Evolutionary conservation across 495 filamentous ascomycete species (phyloP).

Genomic region (Endocarpon pusillum): DNA sequence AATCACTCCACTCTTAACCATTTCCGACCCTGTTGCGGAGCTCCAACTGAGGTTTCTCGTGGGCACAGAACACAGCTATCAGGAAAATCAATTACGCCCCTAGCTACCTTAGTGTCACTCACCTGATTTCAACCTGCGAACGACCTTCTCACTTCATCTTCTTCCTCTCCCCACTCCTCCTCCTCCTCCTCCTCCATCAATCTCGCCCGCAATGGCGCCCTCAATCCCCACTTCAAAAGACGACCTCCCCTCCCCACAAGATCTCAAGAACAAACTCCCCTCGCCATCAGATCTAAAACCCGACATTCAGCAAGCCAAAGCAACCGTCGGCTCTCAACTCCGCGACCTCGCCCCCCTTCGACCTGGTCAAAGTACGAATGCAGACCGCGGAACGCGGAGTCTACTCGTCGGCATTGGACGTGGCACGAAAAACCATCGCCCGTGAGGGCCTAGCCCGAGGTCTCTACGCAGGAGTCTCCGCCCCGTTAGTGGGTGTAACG

Average conservation of each 20-base stretch:
- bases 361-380: constrained; percentile 90
- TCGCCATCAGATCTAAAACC: neutral
- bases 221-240: neutral
- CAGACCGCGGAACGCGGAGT: constrained; percentile 92
- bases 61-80: too few relatives aligned
- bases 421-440: constrained; percentile 71
- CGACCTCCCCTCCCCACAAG: neutral
- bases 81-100: too few relatives aligned
- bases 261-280: neutral
- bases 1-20: too few relatives aligned
- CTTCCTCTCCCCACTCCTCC: too few relatives aligned
- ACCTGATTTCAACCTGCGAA: too few relatives aligned
- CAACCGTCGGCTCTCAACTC: constrained; percentile 85
- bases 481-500: constrained; percentile 86
- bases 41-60: too few relatives aligned
- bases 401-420: constrained; percentile 80
- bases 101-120: too few relatives aligned
- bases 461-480: constrained; percentile 91
- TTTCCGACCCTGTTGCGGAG: too few relatives aligned
- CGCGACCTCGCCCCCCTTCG: constrained; percentile 92
- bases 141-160: too few relatives aligned
- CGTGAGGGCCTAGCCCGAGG: constrained; percentile 73
- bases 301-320: constrained; percentile 49
- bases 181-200: too few relatives aligned
- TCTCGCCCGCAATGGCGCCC: too few relatives aligned